A percentile compares a stretch with the other conserved stretches of the same genome.
Evolutionary conservation across 1,139 yeast species (phyloP).

Genomic region (Geotrichum restrictum): DNA sequence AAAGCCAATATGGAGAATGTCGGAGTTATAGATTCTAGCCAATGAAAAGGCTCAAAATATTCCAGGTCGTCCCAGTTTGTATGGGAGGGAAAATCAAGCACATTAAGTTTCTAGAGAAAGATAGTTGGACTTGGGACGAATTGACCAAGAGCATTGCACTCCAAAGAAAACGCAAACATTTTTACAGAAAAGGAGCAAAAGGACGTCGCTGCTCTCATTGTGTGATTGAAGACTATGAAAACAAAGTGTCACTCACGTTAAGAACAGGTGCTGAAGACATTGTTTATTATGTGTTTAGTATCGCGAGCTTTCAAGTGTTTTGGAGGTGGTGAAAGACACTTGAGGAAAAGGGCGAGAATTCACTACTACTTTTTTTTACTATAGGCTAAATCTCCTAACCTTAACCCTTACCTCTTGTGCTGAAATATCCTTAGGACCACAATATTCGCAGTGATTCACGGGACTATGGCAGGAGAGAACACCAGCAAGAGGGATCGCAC

Average conservation of each 20-base stretch:
- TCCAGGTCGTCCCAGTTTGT: conserved; percentile 9
- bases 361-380: background rate
- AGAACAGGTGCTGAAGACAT: conserved; percentile 30
- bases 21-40: conserved; percentile 3
- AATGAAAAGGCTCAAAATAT: conserved; percentile 15
- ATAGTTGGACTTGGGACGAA: no score
- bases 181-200: no score
- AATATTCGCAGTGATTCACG: background rate
- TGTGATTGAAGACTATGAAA: background rate
- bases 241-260: conserved; percentile 27
- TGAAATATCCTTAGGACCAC: background rate
- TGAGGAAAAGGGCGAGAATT: conserved; percentile 4
- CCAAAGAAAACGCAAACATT: background rate
- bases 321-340: conserved; percentile 17
- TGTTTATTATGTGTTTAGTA: background rate
- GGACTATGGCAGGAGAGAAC: no score
- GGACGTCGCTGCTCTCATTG: background rate
- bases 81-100: no score
- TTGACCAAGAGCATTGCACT: no score
- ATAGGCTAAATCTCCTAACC: conserved; percentile 2
- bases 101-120: no score
- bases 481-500: no score
- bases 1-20: background rate
- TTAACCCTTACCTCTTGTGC: conserved; percentile 4
- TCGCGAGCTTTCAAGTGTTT: conserved; percentile 14